A percentile compares a stretch with the other conserved stretches of the same genome.
phyloP scores from a whole-genome alignment of 78 protist genomes.

The Dictyostelium discoideum region DNA sequence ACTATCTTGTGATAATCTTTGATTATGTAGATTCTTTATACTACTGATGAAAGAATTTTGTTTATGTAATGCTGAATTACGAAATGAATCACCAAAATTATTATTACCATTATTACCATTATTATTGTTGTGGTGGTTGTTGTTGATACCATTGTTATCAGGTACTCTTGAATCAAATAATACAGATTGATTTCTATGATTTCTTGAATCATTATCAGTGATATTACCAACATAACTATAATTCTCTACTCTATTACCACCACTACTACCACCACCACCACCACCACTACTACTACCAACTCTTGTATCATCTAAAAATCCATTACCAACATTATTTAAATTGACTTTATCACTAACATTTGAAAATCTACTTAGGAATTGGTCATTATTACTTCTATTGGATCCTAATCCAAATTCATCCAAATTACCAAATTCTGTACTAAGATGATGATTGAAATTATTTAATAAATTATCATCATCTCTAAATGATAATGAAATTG shows the following conservation, averaged over 20 bases:
- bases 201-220: background rate
- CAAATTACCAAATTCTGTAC: slow-evolving; percentile 13
- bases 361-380: background rate
- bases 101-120: background rate
- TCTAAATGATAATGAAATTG: slow-evolving; percentile 11
- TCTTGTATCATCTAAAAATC: background rate
- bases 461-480: background rate
- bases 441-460: background rate
- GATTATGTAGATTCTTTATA: background rate
- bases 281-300: background rate
- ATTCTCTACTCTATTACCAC: background rate
- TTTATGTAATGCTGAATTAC: background rate
- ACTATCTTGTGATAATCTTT: slow-evolving; percentile 33
- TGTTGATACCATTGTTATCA: background rate
- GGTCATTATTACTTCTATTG: background rate
- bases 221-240: slow-evolving; percentile 42
- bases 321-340: background rate
- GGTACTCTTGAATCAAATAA: slow-evolving; percentile 1
- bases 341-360: background rate
- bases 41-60: background rate
- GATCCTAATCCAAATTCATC: background rate
- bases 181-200: background rate
- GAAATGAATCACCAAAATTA: background rate
- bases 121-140: background rate
- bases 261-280: background rate